Base-by-base conservation (phyloP, 2,329 filamentous ascomycete genomes). In the Aspergillus quadrilineatus region DNA sequence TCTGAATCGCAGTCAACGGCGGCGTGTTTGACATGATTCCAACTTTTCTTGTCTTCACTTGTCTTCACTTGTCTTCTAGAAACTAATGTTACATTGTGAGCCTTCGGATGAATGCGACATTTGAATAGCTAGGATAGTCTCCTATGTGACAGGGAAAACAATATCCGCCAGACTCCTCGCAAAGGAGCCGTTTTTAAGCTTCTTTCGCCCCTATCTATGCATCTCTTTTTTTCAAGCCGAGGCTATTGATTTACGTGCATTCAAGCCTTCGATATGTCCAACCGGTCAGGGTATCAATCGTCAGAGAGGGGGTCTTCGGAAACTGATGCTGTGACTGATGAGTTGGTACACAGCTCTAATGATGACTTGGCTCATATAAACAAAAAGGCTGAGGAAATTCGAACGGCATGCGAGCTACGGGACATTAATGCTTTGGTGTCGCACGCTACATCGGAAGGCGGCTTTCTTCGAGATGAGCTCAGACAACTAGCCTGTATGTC, bases 401-500 rank as follows among this genome's bases (percentile, higher is more conserved):
- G 81, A 17, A 77, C 80, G 44, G 88, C 88, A 30, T 90, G 87
- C 74, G 76, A 75, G 60, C 75, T 74, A 66, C 78, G 73, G 50
- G 82, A 90, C 68, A 71, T 88, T 36, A 73, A 79, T 36, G 73
- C 75, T 43, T 78, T 92, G 54, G 78, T 82, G 58, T 67, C 67
- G 10, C 76, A 89, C 58, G 87, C 88, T 39, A 81, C 82, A 50
- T 84, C 85, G 1, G 75, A 79, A 52, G 88, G 86, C n/a, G 89
- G 89, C 15, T 81, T 91, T 60, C 68, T 90, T 55, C 81, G 79
- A 17, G 88, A 92, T 69, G 75, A 79, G 29, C 73, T 94, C 60
- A 87, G 92, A 63, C 83, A 84, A 67, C 77, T 79, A 72, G 91
- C 90, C 64, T 97, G 93, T 95, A 83, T 75, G 89, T 84, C 34